Evolutionary conservation across 2,329 filamentous ascomycete species (phyloP).

Genomic region (Colletotrichum gigasporum): DNA sequence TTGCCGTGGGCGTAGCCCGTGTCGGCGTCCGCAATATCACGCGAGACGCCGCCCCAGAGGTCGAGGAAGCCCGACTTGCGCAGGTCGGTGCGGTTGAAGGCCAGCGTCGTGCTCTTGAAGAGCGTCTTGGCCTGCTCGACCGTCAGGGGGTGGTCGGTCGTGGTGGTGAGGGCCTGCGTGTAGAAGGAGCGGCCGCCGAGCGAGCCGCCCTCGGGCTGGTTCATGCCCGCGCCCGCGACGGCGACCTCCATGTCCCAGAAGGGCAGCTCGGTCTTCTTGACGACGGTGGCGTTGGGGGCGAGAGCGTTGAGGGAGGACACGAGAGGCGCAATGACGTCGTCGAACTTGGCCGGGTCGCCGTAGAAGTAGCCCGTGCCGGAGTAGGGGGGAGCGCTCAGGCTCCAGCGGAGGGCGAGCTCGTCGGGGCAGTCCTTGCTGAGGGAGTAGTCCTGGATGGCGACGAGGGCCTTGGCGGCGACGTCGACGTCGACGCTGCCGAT

Average conservation of each 20-base stretch:
- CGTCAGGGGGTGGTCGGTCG: constrained; percentile 28
- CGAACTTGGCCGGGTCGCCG: constrained; percentile 27
- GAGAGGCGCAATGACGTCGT: constrained; percentile 20
- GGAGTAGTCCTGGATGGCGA: constrained; percentile 29
- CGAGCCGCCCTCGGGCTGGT: constrained; percentile 24
- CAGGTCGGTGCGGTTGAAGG: constrained; percentile 30
- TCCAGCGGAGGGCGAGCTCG: constrained; percentile 31
- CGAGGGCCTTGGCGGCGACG: constrained; percentile 16
- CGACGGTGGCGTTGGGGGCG: constrained; percentile 10
- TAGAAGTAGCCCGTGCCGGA: constrained; percentile 29
- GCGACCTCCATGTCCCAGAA: constrained; percentile 34
- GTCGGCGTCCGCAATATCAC: constrained; percentile 46
- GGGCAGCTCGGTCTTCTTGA: constrained; percentile 21
- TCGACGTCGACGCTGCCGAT: constrained; percentile 12
- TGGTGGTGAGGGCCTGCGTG: constrained; percentile 30
- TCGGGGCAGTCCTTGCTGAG: constrained; percentile 28
- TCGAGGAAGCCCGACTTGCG: constrained; percentile 31
- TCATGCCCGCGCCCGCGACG: constrained; percentile 29
- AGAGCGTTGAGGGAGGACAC: constrained; percentile 13
- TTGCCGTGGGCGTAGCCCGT: constrained; percentile 50
- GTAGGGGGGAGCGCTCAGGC: constrained; percentile 5
- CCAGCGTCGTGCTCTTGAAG: constrained; percentile 18
- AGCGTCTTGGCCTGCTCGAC: constrained; percentile 24
- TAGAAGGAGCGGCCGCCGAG: constrained; percentile 28
- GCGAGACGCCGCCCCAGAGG: constrained; percentile 32